These are phyloP conservation scores for Lavandula angustifolia DNA, from an alignment of 257 asterid genomes.

Conservation along the genomic window DNA sequence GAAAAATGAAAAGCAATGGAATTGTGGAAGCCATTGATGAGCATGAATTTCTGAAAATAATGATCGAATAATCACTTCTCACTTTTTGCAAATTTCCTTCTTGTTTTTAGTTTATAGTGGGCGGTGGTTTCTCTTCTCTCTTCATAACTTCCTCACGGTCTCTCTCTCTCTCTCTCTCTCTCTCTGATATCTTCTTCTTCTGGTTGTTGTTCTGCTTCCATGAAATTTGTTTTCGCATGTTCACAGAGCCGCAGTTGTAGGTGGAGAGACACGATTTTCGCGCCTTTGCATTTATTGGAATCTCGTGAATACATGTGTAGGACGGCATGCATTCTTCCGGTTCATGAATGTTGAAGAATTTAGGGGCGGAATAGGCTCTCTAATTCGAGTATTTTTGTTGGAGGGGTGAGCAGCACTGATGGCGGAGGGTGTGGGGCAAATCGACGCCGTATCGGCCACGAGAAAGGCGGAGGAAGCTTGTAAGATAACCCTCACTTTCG, in stretches of 20 bases:
- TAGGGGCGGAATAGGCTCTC: slow-evolving; percentile 19
- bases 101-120: slow-evolving; percentile 15
- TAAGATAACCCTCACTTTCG: slow-evolving; percentile 35
- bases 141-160: slow-evolving; percentile 36
- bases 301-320: background rate
- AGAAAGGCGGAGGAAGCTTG: slow-evolving; percentile 81
- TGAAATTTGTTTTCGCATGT: slow-evolving; percentile 10
- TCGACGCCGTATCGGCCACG: slow-evolving; percentile 66
- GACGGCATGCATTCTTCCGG: slow-evolving; percentile 41
- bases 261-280: background rate
- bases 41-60: slow-evolving; percentile 8
- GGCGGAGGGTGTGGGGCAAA: slow-evolving; percentile 61
- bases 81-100: background rate
- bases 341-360: slow-evolving; percentile 29
- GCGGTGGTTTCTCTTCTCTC: slow-evolving; percentile 37
- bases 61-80: slow-evolving; percentile 30
- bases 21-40: slow-evolving; percentile 30
- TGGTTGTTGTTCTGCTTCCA: slow-evolving; percentile 12
- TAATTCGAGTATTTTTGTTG: slow-evolving; percentile 34
- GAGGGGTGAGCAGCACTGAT: slow-evolving; percentile 39
- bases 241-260: slow-evolving; percentile 5
- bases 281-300: background rate
- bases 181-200: slow-evolving; percentile 26
- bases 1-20: slow-evolving; percentile 15
- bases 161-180: slow-evolving; percentile 26